Conservation (phyloP, 805 yeast species). For the Grigorovia transvaalensis region DNA sequence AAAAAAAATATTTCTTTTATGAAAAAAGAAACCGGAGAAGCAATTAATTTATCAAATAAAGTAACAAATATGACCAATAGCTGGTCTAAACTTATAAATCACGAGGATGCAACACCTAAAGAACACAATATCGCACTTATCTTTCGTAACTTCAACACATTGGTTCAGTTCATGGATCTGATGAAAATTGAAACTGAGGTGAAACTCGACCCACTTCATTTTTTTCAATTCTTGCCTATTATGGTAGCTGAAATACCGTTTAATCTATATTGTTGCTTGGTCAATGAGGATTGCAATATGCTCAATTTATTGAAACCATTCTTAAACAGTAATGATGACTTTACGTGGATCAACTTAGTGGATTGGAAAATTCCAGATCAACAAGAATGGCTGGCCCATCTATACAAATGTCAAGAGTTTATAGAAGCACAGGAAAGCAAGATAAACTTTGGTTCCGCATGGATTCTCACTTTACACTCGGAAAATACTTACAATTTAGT, state of each 20-base stretch:
- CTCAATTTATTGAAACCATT: neutral
- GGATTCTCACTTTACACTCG: conserved; percentile 11
- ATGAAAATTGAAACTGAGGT: neutral
- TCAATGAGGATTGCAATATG: neutral
- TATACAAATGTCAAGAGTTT: conserved; percentile 3
- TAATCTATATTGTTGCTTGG: neutral
- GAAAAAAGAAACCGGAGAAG: neutral
- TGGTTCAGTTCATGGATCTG: neutral
- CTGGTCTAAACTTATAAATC: neutral
- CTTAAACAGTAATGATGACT: neutral
- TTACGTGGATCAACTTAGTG: conserved; percentile 11
- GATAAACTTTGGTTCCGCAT: conserved; percentile 12
- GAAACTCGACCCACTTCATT: neutral
- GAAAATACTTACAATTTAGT: conserved; percentile 7
- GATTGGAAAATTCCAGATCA: conserved; percentile 18
- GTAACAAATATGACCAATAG: neutral
- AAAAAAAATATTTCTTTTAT: too few species aligned
- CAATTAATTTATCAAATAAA: neutral
- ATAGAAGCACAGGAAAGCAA: conserved; percentile 1
- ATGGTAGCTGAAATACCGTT: neutral
- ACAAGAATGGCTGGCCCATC: conserved; percentile 14
- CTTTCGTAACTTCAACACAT: neutral
- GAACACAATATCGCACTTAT: neutral
- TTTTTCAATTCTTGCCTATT: neutral
- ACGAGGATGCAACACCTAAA: neutral